phyloP scores from a whole-genome alignment of 345 rosid species.

The Lepidium didymum region DNA sequence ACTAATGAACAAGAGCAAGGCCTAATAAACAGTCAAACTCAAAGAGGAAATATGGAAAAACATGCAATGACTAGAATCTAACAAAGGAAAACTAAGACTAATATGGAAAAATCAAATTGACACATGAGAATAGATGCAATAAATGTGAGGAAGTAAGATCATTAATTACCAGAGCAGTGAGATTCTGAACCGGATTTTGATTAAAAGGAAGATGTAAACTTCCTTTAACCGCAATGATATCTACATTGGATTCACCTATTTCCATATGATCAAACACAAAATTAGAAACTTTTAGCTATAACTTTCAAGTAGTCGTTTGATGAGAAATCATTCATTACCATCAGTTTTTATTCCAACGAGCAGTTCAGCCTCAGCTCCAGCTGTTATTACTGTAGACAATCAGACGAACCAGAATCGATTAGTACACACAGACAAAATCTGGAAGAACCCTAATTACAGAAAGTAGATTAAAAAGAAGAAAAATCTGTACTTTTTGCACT shows the following conservation, averaged over 20 bases:
- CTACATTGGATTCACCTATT: constrained; percentile 56
- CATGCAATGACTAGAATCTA: background rate
- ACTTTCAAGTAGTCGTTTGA: background rate
- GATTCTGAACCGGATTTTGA: constrained; percentile 72
- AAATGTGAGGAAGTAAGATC: constrained; percentile 5
- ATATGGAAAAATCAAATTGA: background rate
- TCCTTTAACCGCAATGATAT: constrained; percentile 63
- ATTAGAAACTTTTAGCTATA: background rate
- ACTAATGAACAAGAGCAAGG: background rate
- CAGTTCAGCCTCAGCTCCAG: constrained; percentile 76
- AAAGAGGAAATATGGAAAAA: background rate
- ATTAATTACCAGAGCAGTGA: constrained; percentile 61
- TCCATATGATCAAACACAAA: constrained; percentile 15
- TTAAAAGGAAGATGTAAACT: constrained; percentile 79
- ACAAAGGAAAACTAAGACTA: background rate
- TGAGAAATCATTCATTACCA: constrained; percentile 39
- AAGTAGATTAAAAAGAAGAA: background rate
- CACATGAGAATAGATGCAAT: background rate
- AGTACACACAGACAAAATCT: background rate
- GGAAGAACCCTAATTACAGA: background rate
- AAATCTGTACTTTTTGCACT: constrained; percentile 48
- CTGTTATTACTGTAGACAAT: constrained; percentile 48
- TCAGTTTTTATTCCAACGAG: constrained; percentile 82
- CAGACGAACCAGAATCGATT: background rate
- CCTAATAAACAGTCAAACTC: background rate